phyloP scores from a whole-genome alignment of 345 rosid species.

The Salix caprea region DNA sequence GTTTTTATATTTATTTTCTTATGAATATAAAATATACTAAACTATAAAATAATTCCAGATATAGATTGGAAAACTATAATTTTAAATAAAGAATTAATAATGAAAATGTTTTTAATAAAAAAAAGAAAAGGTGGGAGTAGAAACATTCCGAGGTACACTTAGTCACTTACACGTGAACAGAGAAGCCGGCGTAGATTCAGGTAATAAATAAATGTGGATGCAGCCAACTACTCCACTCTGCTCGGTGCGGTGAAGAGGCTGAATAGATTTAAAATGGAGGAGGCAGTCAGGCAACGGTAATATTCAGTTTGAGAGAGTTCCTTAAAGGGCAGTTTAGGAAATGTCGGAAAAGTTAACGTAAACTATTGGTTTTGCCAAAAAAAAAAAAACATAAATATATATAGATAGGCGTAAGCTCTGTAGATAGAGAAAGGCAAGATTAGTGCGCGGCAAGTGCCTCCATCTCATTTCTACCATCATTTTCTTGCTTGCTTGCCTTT shows the following conservation, averaged over 20 bases:
- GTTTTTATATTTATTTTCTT: too few relatives aligned
- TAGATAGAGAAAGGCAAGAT: background rate
- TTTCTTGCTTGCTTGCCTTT: slow-evolving; percentile 1
- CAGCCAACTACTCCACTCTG: background rate
- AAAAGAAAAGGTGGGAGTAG: background rate
- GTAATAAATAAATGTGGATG: background rate
- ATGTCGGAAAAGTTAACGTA: slow-evolving; percentile 29
- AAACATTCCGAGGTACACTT: background rate
- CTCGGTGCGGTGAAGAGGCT: background rate
- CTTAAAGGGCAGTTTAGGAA: slow-evolving; percentile 42
- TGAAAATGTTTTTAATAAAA: too few relatives aligned
- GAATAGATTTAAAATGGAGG: slow-evolving; percentile 12
- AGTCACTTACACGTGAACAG: background rate
- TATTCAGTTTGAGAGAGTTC: slow-evolving; percentile 38
- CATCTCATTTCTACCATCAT: background rate
- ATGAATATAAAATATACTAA: too few relatives aligned
- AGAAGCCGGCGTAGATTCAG: background rate
- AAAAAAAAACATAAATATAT: background rate
- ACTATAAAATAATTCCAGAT: too few relatives aligned
- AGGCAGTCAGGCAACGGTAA: slow-evolving; percentile 44
- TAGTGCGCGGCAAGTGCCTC: slow-evolving; percentile 35
- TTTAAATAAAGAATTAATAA: too few relatives aligned
- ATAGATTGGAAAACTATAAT: too few relatives aligned
- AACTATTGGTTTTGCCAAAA: slow-evolving; percentile 14
- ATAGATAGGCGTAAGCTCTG: background rate